These are phyloP conservation scores for Fomitopsis pinicola DNA, from an alignment of 1,284 basidiomycete genomes.

Conservation along the genomic window DNA sequence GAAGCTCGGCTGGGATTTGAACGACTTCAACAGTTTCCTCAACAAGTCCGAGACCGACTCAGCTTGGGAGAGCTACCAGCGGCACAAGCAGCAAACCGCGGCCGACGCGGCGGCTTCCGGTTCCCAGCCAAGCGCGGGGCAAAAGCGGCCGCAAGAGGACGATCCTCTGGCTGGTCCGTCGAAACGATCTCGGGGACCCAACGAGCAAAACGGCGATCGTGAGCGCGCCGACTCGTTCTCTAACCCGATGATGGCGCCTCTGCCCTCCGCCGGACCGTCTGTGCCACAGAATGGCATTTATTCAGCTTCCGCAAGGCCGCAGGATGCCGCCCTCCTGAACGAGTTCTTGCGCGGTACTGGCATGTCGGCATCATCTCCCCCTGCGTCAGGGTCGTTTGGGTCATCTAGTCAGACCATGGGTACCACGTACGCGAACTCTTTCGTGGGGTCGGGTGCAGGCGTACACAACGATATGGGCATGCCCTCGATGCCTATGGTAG, in stretches of 20 bases:
- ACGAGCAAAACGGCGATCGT: constrained; percentile 39
- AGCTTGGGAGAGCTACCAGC: constrained; percentile 83
- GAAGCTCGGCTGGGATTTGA: constrained; percentile 73
- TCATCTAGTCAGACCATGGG: constrained; percentile 14
- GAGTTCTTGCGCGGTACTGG: constrained; percentile 67
- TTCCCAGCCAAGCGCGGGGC: constrained; percentile 3
- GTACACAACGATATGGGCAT: constrained; percentile 52
- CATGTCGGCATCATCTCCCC: constrained; percentile 37
- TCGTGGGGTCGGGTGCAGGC: constrained; percentile 48
- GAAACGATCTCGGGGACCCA: constrained; percentile 47
- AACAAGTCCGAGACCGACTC: constrained; percentile 88
- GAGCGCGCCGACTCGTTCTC: constrained; percentile 39
- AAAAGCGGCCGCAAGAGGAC: constrained; percentile 47
- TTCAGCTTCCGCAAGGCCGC: constrained; percentile 27
- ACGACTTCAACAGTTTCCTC: constrained; percentile 76
- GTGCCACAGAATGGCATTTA: constrained; percentile 29
- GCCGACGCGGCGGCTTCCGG: constrained; percentile 17
- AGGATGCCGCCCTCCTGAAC: constrained; percentile 51
- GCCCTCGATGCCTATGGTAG: constrained; percentile 40
- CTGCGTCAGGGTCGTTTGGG: constrained; percentile 37
- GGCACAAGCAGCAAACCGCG: constrained; percentile 43
- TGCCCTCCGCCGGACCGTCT: constrained; percentile 39
- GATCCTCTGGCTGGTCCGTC: constrained; percentile 34
- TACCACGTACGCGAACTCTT: constrained; percentile 46
- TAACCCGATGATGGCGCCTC: constrained; percentile 46